phyloP scores from a whole-genome alignment of 2,329 filamentous ascomycete genomes.

The Colletotrichum sp. region DNA sequence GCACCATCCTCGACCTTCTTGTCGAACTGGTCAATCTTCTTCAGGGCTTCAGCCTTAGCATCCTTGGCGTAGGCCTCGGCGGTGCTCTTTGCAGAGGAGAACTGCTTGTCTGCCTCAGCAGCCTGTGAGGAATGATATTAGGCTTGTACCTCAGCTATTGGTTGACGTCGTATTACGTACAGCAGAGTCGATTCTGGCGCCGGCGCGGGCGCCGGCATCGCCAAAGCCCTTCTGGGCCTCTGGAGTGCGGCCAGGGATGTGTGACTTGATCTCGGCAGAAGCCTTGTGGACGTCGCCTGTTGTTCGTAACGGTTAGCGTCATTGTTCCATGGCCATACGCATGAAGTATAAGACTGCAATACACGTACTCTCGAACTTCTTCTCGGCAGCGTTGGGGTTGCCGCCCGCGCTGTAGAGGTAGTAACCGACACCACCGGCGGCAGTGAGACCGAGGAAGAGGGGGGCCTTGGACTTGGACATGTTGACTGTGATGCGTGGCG shows the following conservation, averaged over 20 bases:
- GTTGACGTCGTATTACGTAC: conserved; percentile 54
- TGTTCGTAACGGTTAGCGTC: background rate
- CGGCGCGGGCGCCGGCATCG: conserved; percentile 49
- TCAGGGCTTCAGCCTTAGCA: conserved; percentile 66
- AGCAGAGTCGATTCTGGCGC: conserved; percentile 70
- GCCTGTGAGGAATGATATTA: conserved; percentile 46
- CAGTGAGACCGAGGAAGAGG: conserved; percentile 63
- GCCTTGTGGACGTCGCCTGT: conserved; percentile 79
- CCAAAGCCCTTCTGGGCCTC: conserved; percentile 70
- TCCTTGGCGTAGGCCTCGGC: conserved; percentile 67
- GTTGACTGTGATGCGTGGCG: conserved; percentile 22
- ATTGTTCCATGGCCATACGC: background rate
- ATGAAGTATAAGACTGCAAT: background rate
- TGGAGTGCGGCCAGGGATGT: conserved; percentile 66
- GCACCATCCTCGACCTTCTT: conserved; percentile 80
- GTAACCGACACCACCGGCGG: conserved; percentile 77
- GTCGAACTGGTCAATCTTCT: conserved; percentile 84
- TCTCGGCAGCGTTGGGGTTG: conserved; percentile 80
- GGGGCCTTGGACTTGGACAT: conserved; percentile 56
- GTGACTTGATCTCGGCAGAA: conserved; percentile 68
- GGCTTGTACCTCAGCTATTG: background rate
- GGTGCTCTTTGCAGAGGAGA: conserved; percentile 65
- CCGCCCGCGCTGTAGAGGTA: conserved; percentile 92
- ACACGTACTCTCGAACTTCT: conserved; percentile 79
- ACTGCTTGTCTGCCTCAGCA: conserved; percentile 66